Conservation (phyloP, 169 alveolate genomes). For the Eimeria acervulina region DNA sequence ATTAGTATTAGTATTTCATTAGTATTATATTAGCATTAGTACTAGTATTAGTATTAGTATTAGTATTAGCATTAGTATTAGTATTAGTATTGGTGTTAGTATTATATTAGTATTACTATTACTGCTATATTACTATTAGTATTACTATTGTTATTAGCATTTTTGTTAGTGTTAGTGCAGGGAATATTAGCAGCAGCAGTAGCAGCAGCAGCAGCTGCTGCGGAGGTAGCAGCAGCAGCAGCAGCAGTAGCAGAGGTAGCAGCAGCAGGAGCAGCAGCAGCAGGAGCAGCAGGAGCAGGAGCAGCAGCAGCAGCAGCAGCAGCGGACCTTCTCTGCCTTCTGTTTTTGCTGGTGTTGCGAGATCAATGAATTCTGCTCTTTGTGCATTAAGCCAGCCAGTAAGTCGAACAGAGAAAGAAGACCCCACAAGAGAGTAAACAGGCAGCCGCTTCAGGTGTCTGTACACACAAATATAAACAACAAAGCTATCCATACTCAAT, state of each 20-base stretch:
- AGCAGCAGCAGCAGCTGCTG: too few species aligned
- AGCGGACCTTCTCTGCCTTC: conserved; percentile 14
- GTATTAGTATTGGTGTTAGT: too few species aligned
- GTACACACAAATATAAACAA: not conserved
- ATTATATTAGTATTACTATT: too few species aligned
- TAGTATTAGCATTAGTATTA: too few species aligned
- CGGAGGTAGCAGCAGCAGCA: not conserved
- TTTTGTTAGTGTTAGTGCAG: too few species aligned
- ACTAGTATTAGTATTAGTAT: too few species aligned
- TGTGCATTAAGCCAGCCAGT: conserved; percentile 14
- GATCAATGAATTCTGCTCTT: conserved; percentile 42
- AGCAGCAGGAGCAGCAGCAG: not conserved
- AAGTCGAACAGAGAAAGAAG: not conserved
- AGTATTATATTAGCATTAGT: too few species aligned
- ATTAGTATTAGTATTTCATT: too few species aligned
- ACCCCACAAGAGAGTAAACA: conserved; percentile 25
- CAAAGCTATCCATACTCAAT: not conserved
- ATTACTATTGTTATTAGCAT: too few species aligned
- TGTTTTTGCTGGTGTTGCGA: not conserved
- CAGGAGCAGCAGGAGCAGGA: too few species aligned
- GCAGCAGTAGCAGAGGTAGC: not conserved
- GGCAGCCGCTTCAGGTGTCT: conserved; percentile 40
- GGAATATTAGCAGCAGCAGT: not conserved
- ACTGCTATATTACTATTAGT: too few species aligned
- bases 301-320: too few species aligned